Base-by-base conservation (phyloP, 2,329 filamentous ascomycete species). In the Fusarium vanettenii region DNA sequence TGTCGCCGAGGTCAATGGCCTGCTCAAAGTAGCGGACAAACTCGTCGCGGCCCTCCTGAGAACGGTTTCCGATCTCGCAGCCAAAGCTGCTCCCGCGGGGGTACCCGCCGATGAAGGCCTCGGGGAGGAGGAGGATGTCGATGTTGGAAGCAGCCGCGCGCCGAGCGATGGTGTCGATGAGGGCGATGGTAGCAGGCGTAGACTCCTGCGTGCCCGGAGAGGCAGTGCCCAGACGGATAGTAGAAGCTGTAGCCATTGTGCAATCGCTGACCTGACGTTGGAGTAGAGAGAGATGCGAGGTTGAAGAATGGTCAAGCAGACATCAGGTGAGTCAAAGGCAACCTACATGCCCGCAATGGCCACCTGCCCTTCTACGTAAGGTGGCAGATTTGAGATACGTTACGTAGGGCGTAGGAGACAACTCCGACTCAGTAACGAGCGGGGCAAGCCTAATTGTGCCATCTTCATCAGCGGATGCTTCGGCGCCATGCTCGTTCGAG, bases 101-200 rank as follows among this genome's bases (percentile, higher is more conserved):
- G 81, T 98, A 98, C 2, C 95, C 96, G 56, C 96, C 96, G 2
- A 98, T 88, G 80, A 95, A 98, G 25, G 95, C 95, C 85, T 98
- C 95, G 0, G 96, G 96, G 71, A 98, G 95, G 62, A 98, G 90
- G 31, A 98, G 87, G 60, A 98, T 87, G 81, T 97, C 87, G 43
- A 90, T 84, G 4, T 80, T 76, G 66, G 84, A 80, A 1, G 81
- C 77, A 5, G 92, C 89, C n/a, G 95, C 95, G 39, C 87, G 84
- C 27, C 84, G 84, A 37, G 93, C 92, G 16, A 93, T 90, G 13
- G 82, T 76, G 78, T 91, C 87, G 60, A 98, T 89, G 39, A 92
- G 89, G 8, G 83, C 79, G 65, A 98, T 89, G 1, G 95, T 97
- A 37, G 88, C 85, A 27, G 84, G 60, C 1, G 86, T 88, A 18